Base-by-base conservation (phyloP, 176 grass and related monocot genomes). In the Avena sativa region DNA sequence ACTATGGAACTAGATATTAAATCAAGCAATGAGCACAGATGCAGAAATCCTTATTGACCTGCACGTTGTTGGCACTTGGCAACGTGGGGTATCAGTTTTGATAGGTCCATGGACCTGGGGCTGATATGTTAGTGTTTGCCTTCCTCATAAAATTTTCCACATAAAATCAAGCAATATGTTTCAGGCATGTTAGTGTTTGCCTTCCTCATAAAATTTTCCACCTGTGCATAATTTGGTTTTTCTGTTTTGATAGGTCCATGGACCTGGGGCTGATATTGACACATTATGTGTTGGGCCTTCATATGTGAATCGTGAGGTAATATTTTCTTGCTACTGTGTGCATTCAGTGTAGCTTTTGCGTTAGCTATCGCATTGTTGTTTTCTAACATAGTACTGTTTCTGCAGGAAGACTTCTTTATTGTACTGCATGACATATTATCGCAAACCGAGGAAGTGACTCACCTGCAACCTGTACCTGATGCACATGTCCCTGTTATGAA, bases 401-500 rank as follows among this genome's bases (percentile, higher is more conserved):
- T 79, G 50, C 89, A 99, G 97, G 97, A 99, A 66, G 97, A 99
- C 71, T 99, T 99, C 69, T 99, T 99, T 62, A 99, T 99, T 21
- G 84, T 92, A 52, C 85, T 99, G 46, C 97, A 94, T 89, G 89
- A 90, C 38, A 94, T 93, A 81, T 90, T 99, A 78, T 63, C 87
- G 1, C 91, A 93, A 83, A 94, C 86, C 16, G 92, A 92, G 59
- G 92, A 97, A 76, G 92, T 99, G n/a, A 89, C 91, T 46, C 91
- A 99, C 82, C 72, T 99, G 19, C 94, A 99, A 70, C 94, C 97
- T 81, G 92, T 99, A 53, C 94, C 97, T 74, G 94, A 95, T 84
- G 94, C 97, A 34, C 94, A 99, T 93, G 97, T 99, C 71, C 97
- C 97, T 81, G 94, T 99, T 76, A 93, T 99, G 94, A 99, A 89